phyloP scores from a whole-genome alignment of 208 protist genomes.

The Porcisia deanei region DNA sequence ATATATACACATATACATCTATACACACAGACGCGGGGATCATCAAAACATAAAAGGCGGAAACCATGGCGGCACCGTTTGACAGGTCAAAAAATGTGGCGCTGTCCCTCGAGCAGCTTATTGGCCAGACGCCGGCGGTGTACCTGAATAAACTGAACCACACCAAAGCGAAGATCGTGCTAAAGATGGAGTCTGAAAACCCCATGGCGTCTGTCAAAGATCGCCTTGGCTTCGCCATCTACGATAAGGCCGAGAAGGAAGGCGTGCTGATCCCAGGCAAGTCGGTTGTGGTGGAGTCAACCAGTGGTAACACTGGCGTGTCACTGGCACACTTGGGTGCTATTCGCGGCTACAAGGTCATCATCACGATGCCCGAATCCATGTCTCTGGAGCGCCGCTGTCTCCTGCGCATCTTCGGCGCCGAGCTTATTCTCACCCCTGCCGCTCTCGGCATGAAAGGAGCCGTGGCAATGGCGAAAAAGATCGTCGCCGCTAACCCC shows the following conservation, averaged over 20 bases:
- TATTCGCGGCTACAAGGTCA: slow-evolving; percentile 83
- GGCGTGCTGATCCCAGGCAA: slow-evolving; percentile 80
- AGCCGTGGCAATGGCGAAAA: slow-evolving; percentile 76
- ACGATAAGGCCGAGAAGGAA: slow-evolving; percentile 82
- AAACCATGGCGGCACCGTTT: slow-evolving; percentile 32
- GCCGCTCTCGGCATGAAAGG: slow-evolving; percentile 90
- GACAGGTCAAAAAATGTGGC: slow-evolving; percentile 65
- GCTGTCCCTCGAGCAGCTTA: slow-evolving; percentile 71
- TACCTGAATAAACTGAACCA: slow-evolving; percentile 84
- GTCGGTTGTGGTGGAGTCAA: slow-evolving; percentile 87
- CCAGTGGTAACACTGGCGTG: slow-evolving; percentile 92
- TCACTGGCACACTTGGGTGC: slow-evolving; percentile 82
- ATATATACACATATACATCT: background rate
- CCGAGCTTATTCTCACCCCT: slow-evolving; percentile 89
- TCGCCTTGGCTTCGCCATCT: slow-evolving; percentile 78
- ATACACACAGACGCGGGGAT: background rate
- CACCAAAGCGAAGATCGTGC: slow-evolving; percentile 74
- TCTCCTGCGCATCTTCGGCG: slow-evolving; percentile 84
- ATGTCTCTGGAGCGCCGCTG: slow-evolving; percentile 90
- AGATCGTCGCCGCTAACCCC: slow-evolving; percentile 73
- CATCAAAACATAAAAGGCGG: background rate
- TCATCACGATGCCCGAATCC: slow-evolving; percentile 92
- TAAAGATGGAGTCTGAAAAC: slow-evolving; percentile 90
- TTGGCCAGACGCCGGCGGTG: slow-evolving; percentile 91
- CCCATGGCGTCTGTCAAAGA: slow-evolving; percentile 90